These are phyloP conservation scores for Hypholoma fasciculare DNA, from an alignment of 768 basidiomycete genomes.

Conservation along the genomic window DNA sequence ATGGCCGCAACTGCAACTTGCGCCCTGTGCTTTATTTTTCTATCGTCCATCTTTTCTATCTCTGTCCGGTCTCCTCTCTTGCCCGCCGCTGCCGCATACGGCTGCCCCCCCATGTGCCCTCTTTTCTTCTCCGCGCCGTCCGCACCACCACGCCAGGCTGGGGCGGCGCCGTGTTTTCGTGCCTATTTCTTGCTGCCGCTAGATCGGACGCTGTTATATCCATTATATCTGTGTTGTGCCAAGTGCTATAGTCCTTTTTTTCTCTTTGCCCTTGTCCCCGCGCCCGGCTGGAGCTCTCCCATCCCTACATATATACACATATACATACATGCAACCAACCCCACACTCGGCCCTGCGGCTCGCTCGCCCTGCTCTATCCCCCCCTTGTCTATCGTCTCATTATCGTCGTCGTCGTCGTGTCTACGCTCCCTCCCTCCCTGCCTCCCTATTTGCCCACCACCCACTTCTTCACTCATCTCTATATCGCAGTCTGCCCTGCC, in stretches of 20 bases:
- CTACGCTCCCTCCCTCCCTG: neutral
- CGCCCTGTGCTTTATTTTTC: no score
- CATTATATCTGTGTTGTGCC: conserved; percentile 18
- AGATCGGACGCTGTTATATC: conserved; percentile 43
- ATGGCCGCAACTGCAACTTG: no score
- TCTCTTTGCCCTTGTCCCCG: neutral
- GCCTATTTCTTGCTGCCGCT: conserved; percentile 21
- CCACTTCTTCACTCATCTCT: no score
- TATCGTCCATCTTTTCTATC: no score
- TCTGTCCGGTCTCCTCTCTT: no score
- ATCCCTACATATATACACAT: conserved; percentile 14
- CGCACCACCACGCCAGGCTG: no score
- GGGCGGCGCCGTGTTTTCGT: neutral
- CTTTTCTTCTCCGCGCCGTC: no score
- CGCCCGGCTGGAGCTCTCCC: conserved; percentile 14
- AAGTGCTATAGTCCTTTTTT: conserved; percentile 22
- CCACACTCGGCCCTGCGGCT: neutral
- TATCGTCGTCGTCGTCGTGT: conserved; percentile 8
- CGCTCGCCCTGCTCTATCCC: no score
- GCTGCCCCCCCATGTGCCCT: no score
- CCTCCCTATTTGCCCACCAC: neutral
- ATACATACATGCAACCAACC: conserved; percentile 5
- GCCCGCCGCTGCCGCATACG: no score
- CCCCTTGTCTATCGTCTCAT: conserved; percentile 10
- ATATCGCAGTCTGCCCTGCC: no score